A percentile compares a stretch with the other conserved stretches of the same genome.
phyloP scores from a whole-genome alignment of 2,329 filamentous ascomycete genomes.

The Ploettnerulaceae sp. region DNA sequence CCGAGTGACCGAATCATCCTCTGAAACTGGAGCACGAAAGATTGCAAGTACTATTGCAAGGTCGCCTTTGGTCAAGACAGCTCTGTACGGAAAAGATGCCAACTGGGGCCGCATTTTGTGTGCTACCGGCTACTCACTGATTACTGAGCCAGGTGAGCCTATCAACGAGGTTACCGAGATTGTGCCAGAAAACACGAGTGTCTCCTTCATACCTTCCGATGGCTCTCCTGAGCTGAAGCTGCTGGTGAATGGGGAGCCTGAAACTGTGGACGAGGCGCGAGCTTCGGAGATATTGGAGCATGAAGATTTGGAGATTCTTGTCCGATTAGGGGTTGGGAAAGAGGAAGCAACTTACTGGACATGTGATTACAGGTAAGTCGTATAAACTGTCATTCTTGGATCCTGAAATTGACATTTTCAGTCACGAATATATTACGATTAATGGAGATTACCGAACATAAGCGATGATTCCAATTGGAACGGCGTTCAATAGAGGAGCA shows the following conservation, averaged over 20 bases:
- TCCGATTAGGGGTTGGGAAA: slow-evolving; percentile 64
- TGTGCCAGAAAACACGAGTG: slow-evolving; percentile 64
- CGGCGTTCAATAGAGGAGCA: slow-evolving; percentile 1
- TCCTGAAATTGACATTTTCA: slow-evolving; percentile 22
- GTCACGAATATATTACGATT: slow-evolving; percentile 63
- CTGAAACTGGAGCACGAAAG: slow-evolving; percentile 65
- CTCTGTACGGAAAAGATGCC: slow-evolving; percentile 91
- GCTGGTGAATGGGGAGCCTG: slow-evolving; percentile 74
- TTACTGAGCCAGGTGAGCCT: slow-evolving; percentile 54
- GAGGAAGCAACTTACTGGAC: slow-evolving; percentile 75
- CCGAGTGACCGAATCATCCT: slow-evolving; percentile 68
- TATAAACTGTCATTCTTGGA: slow-evolving; percentile 19
- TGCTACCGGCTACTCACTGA: slow-evolving; percentile 76
- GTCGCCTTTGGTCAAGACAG: slow-evolving; percentile 93
- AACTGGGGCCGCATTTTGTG: slow-evolving; percentile 98
- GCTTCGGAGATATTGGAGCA: slow-evolving; percentile 73
- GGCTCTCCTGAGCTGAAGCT: slow-evolving; percentile 73
- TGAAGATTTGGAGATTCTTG: slow-evolving; percentile 75
- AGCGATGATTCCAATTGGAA: not conserved
- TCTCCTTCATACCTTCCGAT: slow-evolving; percentile 73
- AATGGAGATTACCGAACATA: slow-evolving; percentile 65
- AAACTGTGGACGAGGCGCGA: slow-evolving; percentile 69
- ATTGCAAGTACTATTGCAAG: slow-evolving; percentile 85
- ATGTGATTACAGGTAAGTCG: slow-evolving; percentile 75
- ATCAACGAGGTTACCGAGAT: slow-evolving; percentile 59